These are phyloP conservation scores for Andrographis paniculata DNA, from an alignment of 305 asterid genomes.

Conservation along the genomic window DNA sequence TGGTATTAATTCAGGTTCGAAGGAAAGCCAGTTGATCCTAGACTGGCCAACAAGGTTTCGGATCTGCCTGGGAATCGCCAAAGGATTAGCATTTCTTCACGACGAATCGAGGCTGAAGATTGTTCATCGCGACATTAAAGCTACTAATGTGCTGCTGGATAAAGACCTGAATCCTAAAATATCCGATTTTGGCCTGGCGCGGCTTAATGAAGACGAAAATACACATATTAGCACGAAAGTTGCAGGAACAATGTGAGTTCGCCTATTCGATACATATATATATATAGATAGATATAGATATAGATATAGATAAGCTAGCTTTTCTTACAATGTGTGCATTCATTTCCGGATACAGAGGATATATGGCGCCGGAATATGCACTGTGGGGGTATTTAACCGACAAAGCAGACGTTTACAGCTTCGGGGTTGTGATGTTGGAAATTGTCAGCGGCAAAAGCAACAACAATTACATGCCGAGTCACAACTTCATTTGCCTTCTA, in stretches of 20 bases:
- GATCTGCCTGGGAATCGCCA: slow-evolving; percentile 76
- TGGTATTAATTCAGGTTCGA: slow-evolving; percentile 29
- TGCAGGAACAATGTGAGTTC: slow-evolving; percentile 90
- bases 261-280: not conserved
- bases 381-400: slow-evolving; percentile 85
- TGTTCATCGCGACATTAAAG: slow-evolving; percentile 95
- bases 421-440: slow-evolving; percentile 80
- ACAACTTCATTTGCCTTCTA: slow-evolving; percentile 58
- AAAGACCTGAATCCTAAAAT: slow-evolving; percentile 68
- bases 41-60: slow-evolving; percentile 82
- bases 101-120: slow-evolving; percentile 81
- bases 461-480: slow-evolving; percentile 60
- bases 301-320: not conserved
- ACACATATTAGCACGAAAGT: slow-evolving; percentile 85
- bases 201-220: slow-evolving; percentile 78
- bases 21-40: slow-evolving; percentile 42
- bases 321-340: not conserved
- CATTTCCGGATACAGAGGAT: slow-evolving; percentile 55
- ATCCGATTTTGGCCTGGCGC: slow-evolving; percentile 93
- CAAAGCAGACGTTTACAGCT: slow-evolving; percentile 95
- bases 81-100: slow-evolving; percentile 84
- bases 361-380: slow-evolving; percentile 99
- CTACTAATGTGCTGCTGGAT: slow-evolving; percentile 85
- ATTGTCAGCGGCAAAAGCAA: slow-evolving; percentile 82
- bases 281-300: too few species aligned